Conservation (phyloP, 495 filamentous ascomycete genomes). For the Pyronema domesticum region DNA sequence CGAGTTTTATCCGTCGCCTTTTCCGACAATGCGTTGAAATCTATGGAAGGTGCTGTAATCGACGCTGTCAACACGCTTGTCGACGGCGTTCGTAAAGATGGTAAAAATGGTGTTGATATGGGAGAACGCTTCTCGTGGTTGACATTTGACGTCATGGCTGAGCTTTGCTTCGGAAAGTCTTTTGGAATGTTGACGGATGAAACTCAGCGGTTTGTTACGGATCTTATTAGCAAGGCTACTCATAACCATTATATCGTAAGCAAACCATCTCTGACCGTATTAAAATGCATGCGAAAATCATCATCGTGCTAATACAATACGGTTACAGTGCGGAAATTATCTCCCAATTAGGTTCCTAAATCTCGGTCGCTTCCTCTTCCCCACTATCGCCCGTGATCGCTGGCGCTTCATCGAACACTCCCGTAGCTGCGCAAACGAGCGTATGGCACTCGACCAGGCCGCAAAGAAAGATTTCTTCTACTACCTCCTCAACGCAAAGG, state of each 20-base stretch:
- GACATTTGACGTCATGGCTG: constrained; percentile 34
- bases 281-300: no score
- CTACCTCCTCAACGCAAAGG: constrained; percentile 39
- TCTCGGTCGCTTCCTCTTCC: constrained; percentile 42
- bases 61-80: constrained; percentile 28
- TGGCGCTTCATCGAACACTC: constrained; percentile 46
- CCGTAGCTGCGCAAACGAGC: constrained; percentile 37
- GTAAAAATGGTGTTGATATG: constrained; percentile 28
- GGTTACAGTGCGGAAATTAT: constrained; percentile 38
- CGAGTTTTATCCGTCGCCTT: constrained; percentile 39
- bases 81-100: constrained; percentile 20
- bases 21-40: constrained; percentile 34
- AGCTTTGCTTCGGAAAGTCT: constrained; percentile 25
- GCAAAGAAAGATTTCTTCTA: constrained; percentile 33
- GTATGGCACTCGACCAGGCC: constrained; percentile 27
- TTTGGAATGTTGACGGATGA: constrained; percentile 27
- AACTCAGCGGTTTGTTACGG: constrained; percentile 29
- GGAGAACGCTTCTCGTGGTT: constrained; percentile 36
- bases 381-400: constrained; percentile 36
- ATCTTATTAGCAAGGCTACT: constrained; percentile 35
- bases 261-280: no score
- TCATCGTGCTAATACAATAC: background rate
- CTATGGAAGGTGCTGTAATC: constrained; percentile 36
- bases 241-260: constrained; percentile 38
- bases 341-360: constrained; percentile 37